These are phyloP conservation scores for Podospora tetraspora DNA, from an alignment of 495 filamentous ascomycete species.

Conservation along the genomic window DNA sequence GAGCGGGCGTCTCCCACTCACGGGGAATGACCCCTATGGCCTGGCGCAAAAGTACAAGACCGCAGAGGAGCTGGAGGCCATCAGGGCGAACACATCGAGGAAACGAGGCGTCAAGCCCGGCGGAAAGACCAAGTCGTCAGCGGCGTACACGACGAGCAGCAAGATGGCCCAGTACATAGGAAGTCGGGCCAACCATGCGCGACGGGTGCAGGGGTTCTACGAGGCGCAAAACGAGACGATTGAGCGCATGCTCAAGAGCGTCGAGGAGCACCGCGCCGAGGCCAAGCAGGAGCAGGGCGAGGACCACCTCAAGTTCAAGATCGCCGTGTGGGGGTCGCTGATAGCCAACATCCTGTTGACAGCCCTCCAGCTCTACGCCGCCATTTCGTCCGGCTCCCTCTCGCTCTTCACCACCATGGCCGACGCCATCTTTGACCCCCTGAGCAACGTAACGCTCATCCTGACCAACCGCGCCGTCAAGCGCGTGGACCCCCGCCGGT, in stretches of 20 bases:
- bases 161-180: slow-evolving; percentile 21
- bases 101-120: slow-evolving; percentile 52
- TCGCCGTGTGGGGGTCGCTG: slow-evolving; percentile 88
- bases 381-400: slow-evolving; percentile 76
- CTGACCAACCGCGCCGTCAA: slow-evolving; percentile 83
- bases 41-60: slow-evolving; percentile 77
- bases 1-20: slow-evolving; percentile 33
- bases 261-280: slow-evolving; percentile 80
- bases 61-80: slow-evolving; percentile 67
- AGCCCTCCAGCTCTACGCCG: slow-evolving; percentile 80
- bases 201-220: slow-evolving; percentile 79
- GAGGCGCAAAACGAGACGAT: slow-evolving; percentile 90
- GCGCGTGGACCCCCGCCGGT: slow-evolving; percentile 80
- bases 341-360: slow-evolving; percentile 76
- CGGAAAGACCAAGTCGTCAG: slow-evolving; percentile 15
- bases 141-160: slow-evolving; percentile 25
- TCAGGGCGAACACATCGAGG: slow-evolving; percentile 75
- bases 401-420: slow-evolving; percentile 98
- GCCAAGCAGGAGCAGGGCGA: slow-evolving; percentile 74
- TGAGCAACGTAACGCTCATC: slow-evolving; percentile 85
- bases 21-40: slow-evolving; percentile 72
- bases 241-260: slow-evolving; percentile 81
- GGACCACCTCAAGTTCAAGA: slow-evolving; percentile 77
- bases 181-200: slow-evolving; percentile 44
- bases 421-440: slow-evolving; percentile 90